Percentiles rank a stretch among this genome's conserved stretches.
Evolutionary conservation across 169 alveolate species (phyloP).

Genomic region (Eimeria mitis): DNA sequence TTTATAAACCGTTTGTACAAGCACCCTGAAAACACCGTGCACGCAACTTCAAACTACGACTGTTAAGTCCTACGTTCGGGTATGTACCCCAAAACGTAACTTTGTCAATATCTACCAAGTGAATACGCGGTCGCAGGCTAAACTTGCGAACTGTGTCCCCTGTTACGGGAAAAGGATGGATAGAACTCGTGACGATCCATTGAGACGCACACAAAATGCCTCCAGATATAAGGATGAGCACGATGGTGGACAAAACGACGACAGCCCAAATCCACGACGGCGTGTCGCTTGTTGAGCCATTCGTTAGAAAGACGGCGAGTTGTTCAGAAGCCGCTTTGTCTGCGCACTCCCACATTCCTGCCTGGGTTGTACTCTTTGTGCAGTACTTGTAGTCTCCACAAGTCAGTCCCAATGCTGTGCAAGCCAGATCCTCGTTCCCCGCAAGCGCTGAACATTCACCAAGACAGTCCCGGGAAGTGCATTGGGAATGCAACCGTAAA

Average conservation of each 20-base stretch:
- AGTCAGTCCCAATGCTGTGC: conserved; percentile 2
- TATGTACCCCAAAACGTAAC: neutral
- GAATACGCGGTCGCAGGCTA: neutral
- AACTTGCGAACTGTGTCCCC: neutral
- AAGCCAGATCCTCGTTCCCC: conserved; percentile 74
- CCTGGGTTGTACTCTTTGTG: conserved; percentile 24
- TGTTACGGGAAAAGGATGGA: neutral
- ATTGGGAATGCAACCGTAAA: neutral
- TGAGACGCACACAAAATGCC: conserved; percentile 43
- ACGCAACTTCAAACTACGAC: neutral
- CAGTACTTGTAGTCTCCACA: conserved; percentile 73
- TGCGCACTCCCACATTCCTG: conserved; percentile 54
- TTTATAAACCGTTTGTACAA: conserved; percentile 35
- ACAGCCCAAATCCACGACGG: conserved; percentile 77
- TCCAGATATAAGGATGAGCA: conserved; percentile 38
- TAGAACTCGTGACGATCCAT: neutral
- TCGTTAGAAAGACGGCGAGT: conserved; percentile 40
- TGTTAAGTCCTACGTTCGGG: neutral
- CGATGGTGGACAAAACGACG: conserved; percentile 43
- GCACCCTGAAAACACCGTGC: conserved; percentile 43
- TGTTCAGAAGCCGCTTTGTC: conserved; percentile 39
- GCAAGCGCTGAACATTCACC: conserved; percentile 22
- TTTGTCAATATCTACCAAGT: neutral
- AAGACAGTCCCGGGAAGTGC: neutral
- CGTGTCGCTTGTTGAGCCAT: conserved; percentile 60